Evolutionary conservation across 768 basidiomycete genomes (phyloP).

Genomic region (Lanmaoa pseudosensibilis): DNA sequence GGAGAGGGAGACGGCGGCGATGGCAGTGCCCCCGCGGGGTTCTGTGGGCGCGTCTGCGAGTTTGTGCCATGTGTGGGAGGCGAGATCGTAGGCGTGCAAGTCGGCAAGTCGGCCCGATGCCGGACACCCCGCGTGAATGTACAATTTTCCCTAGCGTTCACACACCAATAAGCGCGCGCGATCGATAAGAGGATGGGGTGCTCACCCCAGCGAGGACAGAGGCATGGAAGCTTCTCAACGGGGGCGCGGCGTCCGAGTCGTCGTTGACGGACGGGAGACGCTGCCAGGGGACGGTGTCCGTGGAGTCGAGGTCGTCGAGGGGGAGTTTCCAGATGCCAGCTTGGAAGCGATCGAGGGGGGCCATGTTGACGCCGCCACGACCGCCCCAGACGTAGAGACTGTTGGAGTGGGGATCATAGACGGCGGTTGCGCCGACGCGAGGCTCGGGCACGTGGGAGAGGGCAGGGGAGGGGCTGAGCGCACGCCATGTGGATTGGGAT

Average conservation of each 20-base stretch:
- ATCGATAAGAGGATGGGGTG: not conserved
- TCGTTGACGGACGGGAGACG: conserved; percentile 27
- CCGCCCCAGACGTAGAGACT: conserved; percentile 47
- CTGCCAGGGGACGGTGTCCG: conserved; percentile 29
- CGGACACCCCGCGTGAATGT: conserved; percentile 45
- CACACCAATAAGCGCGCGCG: not conserved
- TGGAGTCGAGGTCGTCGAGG: conserved; percentile 6
- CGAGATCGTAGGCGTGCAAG: conserved; percentile 37
- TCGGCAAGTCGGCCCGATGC: conserved; percentile 35
- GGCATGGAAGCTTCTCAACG: conserved; percentile 38
- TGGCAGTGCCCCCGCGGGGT: conserved; percentile 42
- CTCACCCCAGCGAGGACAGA: conserved; percentile 31
- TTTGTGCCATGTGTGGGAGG: conserved; percentile 29
- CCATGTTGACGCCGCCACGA: conserved; percentile 41
- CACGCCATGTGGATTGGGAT: conserved; percentile 14
- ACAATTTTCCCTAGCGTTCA: conserved; percentile 32
- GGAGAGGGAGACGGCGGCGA: conserved; percentile 28
- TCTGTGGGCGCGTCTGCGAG: conserved; percentile 40
- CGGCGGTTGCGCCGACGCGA: conserved; percentile 25
- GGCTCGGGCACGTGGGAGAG: conserved; percentile 15
- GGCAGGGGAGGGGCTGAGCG: conserved; percentile 22
- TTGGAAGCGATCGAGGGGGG: conserved; percentile 32
- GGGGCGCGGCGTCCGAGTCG: conserved; percentile 30
- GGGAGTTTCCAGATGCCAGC: conserved; percentile 33
- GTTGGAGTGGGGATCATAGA: conserved; percentile 17